Conservation (phyloP, 2,329 filamentous ascomycete species). For the Leptoxyphium fumago region DNA sequence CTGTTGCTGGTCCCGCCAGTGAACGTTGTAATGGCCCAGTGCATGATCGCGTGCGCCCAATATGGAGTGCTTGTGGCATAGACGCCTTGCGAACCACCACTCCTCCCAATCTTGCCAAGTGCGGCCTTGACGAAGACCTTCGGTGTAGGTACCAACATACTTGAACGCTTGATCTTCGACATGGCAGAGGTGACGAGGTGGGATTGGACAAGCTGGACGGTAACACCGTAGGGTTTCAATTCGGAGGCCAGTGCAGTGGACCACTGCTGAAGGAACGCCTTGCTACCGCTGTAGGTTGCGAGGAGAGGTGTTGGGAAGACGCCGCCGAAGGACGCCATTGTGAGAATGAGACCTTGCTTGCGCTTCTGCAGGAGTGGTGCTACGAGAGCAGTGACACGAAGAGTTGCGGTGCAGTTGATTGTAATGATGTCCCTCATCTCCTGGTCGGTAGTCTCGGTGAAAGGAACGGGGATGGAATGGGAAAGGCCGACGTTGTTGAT, state of each 20-base stretch:
- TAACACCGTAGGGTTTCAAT: slow-evolving; percentile 63
- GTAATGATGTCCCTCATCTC: slow-evolving; percentile 85
- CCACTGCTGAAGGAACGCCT: slow-evolving; percentile 97
- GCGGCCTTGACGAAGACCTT: slow-evolving; percentile 67
- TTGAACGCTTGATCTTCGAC: slow-evolving; percentile 82
- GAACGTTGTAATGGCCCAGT: slow-evolving; percentile 57
- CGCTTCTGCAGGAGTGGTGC: slow-evolving; percentile 73
- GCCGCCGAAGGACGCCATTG: slow-evolving; percentile 94
- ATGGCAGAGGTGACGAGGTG: slow-evolving; percentile 93
- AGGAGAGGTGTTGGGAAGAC: slow-evolving; percentile 82
- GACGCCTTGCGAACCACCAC: slow-evolving; percentile 62
- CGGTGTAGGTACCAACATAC: slow-evolving; percentile 63
- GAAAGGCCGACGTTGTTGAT: slow-evolving; percentile 96
- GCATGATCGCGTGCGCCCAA: slow-evolving; percentile 82
- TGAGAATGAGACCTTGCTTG: slow-evolving; percentile 77
- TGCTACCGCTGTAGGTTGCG: slow-evolving; percentile 93
- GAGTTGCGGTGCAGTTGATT: slow-evolving; percentile 85
- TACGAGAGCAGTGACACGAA: slow-evolving; percentile 74
- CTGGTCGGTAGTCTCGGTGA: slow-evolving; percentile 60
- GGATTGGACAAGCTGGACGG: slow-evolving; percentile 81
- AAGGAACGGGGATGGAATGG: slow-evolving; percentile 83
- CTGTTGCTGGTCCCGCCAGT: slow-evolving; percentile 40
- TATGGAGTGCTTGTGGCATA: slow-evolving; percentile 80
- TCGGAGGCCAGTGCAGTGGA: slow-evolving; percentile 74
- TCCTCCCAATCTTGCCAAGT: slow-evolving; percentile 64